A percentile compares a stretch with the other conserved stretches of the same genome.
phyloP scores from a whole-genome alignment of 306 rosid species.

The Dalbergia cultrata region DNA sequence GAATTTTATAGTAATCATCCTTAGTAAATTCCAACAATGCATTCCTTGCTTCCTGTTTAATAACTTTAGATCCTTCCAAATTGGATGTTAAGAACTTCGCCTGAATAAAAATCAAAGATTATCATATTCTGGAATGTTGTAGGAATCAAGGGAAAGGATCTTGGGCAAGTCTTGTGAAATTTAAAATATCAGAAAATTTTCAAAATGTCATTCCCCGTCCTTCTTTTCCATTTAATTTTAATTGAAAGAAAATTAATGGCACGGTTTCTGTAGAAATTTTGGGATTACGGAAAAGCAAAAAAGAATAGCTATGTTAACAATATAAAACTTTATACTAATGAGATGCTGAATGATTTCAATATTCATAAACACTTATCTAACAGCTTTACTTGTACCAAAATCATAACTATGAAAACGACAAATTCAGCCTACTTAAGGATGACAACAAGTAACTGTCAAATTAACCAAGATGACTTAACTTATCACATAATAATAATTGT shows the following conservation, averaged over 20 bases:
- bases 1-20: constrained; percentile 77
- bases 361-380: neutral
- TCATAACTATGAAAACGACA: neutral
- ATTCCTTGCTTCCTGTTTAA: constrained; percentile 83
- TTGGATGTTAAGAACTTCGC: constrained; percentile 64
- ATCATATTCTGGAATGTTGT: constrained; percentile 34
- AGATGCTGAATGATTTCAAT: constrained; percentile 12
- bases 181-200: constrained; percentile 36
- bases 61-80: constrained; percentile 63
- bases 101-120: constrained; percentile 54
- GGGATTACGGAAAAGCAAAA: neutral
- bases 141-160: constrained; percentile 33
- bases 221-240: constrained; percentile 28
- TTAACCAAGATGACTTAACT: neutral
- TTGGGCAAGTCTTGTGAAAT: constrained; percentile 17
- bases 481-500: too few species aligned
- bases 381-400: neutral
- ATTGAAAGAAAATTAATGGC: neutral
- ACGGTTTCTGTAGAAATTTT: constrained; percentile 20
- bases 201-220: constrained; percentile 25
- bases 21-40: constrained; percentile 80
- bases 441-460: neutral
- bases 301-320: neutral
- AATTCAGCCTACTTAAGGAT: neutral
- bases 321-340: neutral